Evolutionary conservation across 2,329 filamentous ascomycete species (phyloP).

Genomic region (Colletotrichum horii): DNA sequence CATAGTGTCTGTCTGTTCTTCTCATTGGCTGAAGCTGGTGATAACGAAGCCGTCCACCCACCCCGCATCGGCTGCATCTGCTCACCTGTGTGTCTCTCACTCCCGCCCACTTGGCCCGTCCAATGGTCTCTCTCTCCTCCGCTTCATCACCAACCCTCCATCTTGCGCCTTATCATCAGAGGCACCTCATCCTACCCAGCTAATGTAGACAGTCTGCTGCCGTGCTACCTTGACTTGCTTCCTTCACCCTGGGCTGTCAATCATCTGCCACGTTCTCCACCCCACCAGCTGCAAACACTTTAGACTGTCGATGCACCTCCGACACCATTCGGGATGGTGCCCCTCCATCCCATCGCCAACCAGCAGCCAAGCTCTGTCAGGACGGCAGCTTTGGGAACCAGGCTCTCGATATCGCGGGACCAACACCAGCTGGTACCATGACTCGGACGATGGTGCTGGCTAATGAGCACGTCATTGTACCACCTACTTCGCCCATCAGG

Average conservation of each 20-base stretch:
- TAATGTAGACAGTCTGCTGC: not conserved
- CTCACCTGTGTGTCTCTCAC: not conserved
- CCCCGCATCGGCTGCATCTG: not conserved
- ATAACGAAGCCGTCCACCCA: not conserved
- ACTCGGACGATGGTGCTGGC: not conserved
- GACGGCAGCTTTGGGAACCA: not conserved
- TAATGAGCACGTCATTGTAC: not conserved
- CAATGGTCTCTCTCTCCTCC: not conserved
- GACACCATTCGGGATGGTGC: not conserved
- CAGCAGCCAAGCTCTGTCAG: not conserved
- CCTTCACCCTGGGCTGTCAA: not conserved
- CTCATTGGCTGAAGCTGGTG: not conserved
- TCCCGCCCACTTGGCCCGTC: not conserved
- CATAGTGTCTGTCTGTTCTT: not conserved
- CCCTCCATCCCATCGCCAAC: not conserved
- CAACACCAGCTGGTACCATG: not conserved
- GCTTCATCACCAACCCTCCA: not conserved
- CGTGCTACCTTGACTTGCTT: not conserved
- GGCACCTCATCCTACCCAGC: not conserved
- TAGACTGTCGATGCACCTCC: not conserved
- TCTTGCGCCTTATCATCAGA: not conserved
- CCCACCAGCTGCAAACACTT: not conserved
- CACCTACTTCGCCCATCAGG: not conserved
- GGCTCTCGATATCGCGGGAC: not conserved
- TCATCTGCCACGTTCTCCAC: constrained; percentile 1